Base-by-base conservation (phyloP, 2,329 filamentous ascomycete genomes). In the Botrytis fragariae region DNA sequence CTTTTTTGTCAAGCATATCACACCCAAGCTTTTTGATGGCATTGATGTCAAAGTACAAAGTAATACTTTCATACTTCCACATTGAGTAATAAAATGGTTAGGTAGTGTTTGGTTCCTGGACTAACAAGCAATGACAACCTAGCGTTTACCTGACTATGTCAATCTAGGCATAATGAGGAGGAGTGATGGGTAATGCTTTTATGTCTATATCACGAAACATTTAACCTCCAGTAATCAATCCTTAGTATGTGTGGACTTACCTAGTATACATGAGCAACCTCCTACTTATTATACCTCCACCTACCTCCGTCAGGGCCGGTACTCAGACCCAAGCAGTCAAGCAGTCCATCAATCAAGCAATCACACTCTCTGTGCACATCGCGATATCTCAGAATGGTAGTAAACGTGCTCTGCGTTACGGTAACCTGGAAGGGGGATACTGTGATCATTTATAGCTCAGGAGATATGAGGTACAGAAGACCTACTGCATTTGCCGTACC, bases 351-450 rank as follows among this genome's bases (percentile, higher is more conserved):
- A 5, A 51, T 51, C 22, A 25, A 25, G 22, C 22, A 25, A 25
- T 25, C 45, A 51, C 22, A 48, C 2, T 1, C 45, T 48, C 45
- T 48, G 45, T 25, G 22, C 45, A n/a, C 45, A 14, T 48, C 45
- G 0, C 4, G 2, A 51, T 10, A 25, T 1, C 10, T 5, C 4
- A 25, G 4, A 25, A 5, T 51, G 7, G n/a, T 16, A 16, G 12
- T 3, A 14, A 18, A 22, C 9, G 4, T n/a, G 4, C 60, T 6
- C 37, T 14, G 20, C 29, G 57, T 35, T 60, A 37, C 57, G 35
- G 32, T 60, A 22, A 35, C 57, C 57, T 60, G 8, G 32, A 60
- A 60, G 20, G 32, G 10, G 35, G 22, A 25, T 3, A 22, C 57
- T 35, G 6, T 22, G 29, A 29, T 9, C 32, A 60, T 51, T 51